Evolutionary conservation across 2,329 filamentous ascomycete genomes (phyloP).

Genomic region (Trichoderma citrinoviride): DNA sequence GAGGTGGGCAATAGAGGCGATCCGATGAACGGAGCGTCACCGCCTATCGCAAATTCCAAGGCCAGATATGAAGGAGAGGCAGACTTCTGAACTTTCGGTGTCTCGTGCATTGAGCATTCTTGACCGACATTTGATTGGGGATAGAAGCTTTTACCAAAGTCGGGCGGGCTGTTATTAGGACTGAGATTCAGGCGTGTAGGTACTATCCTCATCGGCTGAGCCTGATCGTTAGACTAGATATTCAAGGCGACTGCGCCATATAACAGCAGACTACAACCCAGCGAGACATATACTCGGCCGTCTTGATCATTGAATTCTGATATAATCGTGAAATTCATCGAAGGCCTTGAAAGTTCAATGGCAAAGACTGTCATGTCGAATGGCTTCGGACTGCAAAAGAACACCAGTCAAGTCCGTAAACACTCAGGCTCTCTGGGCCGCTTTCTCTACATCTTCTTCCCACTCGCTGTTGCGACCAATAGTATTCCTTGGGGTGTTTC

Average conservation of each 20-base stretch:
- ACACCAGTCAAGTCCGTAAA: not conserved
- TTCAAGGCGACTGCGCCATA: not conserved
- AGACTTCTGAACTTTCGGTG: not conserved
- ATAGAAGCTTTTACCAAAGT: too few relatives aligned
- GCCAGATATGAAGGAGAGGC: not conserved
- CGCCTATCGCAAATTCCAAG: not conserved
- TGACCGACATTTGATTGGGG: not conserved
- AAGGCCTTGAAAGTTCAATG: not conserved
- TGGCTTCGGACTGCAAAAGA: not conserved
- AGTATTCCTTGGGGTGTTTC: not conserved
- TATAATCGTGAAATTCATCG: not conserved
- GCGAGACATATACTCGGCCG: not conserved
- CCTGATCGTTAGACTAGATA: too few relatives aligned
- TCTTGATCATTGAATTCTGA: not conserved
- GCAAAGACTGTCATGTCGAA: not conserved
- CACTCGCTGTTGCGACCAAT: not conserved
- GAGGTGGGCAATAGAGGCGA: not conserved
- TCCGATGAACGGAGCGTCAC: not conserved
- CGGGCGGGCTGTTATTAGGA: too few relatives aligned
- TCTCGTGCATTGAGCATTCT: not conserved
- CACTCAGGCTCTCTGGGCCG: not conserved
- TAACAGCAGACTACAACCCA: not conserved
- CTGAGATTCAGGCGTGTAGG: too few relatives aligned
- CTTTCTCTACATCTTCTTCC: not conserved
- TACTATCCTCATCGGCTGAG: too few relatives aligned